Evolutionary conservation across 306 rosid genomes (phyloP).

Genomic region (Quercus mongolica): DNA sequence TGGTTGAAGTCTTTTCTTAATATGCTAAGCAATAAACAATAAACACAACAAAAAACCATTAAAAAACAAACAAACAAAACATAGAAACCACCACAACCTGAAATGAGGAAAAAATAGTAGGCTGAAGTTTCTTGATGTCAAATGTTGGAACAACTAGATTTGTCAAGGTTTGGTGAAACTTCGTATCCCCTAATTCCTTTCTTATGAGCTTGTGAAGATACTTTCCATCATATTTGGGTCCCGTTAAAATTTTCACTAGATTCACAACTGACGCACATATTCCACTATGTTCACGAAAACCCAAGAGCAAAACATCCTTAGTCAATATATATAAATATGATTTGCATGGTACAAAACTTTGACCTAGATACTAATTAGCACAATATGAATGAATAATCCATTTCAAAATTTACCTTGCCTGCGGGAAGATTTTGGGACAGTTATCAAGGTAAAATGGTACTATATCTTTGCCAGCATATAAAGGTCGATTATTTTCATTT

Average conservation of each 20-base stretch:
- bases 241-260: conserved; percentile 5
- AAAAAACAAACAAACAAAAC: not conserved
- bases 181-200: not conserved
- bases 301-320: not conserved
- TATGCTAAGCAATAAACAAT: not conserved
- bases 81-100: conserved; percentile 1
- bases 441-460: conserved; percentile 26
- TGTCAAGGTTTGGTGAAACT: conserved; percentile 29
- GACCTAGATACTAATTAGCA: not conserved
- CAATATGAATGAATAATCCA: not conserved
- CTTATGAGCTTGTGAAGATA: conserved; percentile 6
- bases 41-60: not conserved
- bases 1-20: too few species aligned
- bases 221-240: conserved; percentile 34
- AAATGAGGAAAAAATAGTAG: conserved; percentile 21
- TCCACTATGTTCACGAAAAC: conserved; percentile 21
- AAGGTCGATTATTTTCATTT: conserved; percentile 15
- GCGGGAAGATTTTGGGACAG: conserved; percentile 30
- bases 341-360: not conserved
- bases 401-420: conserved; percentile 4
- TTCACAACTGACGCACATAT: conserved; percentile 6
- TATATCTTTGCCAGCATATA: conserved; percentile 26
- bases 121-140: conserved; percentile 27
- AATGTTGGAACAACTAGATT: conserved; percentile 21
- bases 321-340: not conserved